Evolutionary conservation across 2,329 filamentous ascomycete species (phyloP), one percentile per base, ranked within the genome.

Genomic region (Nemania sp.): DNA sequence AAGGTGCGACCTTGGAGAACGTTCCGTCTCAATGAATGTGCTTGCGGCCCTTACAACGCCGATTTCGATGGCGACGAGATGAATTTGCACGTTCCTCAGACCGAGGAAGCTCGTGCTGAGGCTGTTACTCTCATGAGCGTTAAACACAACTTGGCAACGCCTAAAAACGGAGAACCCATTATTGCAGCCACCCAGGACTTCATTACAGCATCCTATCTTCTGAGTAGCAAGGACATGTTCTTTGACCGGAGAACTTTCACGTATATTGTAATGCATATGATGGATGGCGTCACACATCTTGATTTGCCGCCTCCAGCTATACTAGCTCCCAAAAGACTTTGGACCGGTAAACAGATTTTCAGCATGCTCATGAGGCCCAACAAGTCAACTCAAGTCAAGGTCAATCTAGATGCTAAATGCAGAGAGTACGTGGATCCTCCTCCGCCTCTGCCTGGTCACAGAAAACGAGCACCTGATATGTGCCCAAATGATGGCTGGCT

Each of bases 171-270:
- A 77, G 95, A 97, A 74, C 96, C 96, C 1, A 97, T 99, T 75
- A 98, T 99, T 82, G 94, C 94, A 20, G 95, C 96, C n/a, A 99
- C 97, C 32, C 96, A 99, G 77, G 96, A 99, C 85, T 99, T 99
- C 82, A 98, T 99, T 75, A 98, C 95, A 27, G 94, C 94, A 3
- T 93, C 96, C 0, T 99, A 94, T 77, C 83, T 98, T 3, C 85
- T 98, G 27, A 97, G 93, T 74, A 92, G 90, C 80, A 98, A 98
- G 78, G 95, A 98, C 78, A 89, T 90, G 64, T 98, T 99, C 80
- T 97, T 92, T 76, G 93, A 97, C 75, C 90, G 95, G 60, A 92
- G 91, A 74, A 90, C 92, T 0, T 99, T 99, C 76, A 91, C 92
- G 1, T 94, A 97, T 73, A 88, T 98, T 49, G 97, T 94, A 78